Percentiles rank a stretch among this genome's conserved stretches.
Conservation (phyloP, 1,284 basidiomycete species). For the Malassezia dermatis region DNA sequence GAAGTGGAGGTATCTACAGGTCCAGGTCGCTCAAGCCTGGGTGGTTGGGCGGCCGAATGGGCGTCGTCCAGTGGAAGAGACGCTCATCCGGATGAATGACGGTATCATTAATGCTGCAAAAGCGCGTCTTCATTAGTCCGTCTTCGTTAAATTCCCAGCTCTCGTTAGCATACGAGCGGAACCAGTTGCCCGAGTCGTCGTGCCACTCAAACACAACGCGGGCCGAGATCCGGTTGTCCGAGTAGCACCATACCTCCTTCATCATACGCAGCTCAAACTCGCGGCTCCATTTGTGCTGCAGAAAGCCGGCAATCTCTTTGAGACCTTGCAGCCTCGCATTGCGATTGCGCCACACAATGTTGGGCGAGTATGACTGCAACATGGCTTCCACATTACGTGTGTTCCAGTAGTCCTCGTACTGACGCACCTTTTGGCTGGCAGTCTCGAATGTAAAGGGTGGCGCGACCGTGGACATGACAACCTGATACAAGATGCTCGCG, state of each 20-base stretch:
- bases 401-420: neutral
- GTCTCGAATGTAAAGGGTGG: neutral
- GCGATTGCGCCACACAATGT: neutral
- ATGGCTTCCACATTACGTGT: neutral
- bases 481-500: neutral
- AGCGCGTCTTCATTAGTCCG: neutral
- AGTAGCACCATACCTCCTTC: neutral
- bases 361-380: neutral
- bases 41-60: neutral
- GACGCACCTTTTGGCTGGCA: neutral
- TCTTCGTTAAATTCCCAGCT: neutral
- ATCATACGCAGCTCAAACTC: neutral
- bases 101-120: neutral
- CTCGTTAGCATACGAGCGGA: neutral
- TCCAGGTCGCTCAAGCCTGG: neutral
- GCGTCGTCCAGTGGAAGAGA: neutral
- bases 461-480: neutral
- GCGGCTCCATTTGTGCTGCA: neutral
- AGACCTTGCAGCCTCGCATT: neutral
- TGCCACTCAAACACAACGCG: neutral
- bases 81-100: neutral
- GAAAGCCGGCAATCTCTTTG: neutral
- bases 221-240: neutral
- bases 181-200: neutral
- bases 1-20: neutral